phyloP scores from a whole-genome alignment of 2,329 filamentous ascomycete species.

The Rhinocladiella similis region DNA sequence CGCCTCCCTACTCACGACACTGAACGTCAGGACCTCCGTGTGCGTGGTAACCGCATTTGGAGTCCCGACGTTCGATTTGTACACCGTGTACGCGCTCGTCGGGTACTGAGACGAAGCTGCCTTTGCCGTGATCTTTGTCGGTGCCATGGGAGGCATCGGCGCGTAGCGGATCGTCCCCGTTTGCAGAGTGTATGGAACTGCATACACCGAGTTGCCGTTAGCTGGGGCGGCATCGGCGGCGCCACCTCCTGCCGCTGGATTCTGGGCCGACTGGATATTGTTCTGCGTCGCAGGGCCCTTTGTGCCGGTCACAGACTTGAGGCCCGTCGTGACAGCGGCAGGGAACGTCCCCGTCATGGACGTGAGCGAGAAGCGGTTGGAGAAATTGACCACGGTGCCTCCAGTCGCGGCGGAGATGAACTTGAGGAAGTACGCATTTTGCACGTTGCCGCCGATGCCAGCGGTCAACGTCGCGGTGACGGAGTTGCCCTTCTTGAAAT shows the following conservation, averaged over 20 bases:
- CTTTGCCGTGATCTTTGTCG: conserved; percentile 59
- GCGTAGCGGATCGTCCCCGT: conserved; percentile 60
- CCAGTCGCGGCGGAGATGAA: conserved; percentile 57
- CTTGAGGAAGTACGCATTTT: conserved; percentile 58
- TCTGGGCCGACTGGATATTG: conserved; percentile 30
- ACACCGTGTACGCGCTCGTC: conserved; percentile 54
- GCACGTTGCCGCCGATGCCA: conserved; percentile 44
- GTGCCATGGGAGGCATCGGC: conserved; percentile 60
- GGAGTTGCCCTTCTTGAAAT: conserved; percentile 42
- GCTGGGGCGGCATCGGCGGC: conserved; percentile 10
- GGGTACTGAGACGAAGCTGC: conserved; percentile 53
- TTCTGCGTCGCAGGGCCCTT: conserved; percentile 24
- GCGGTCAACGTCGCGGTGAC: conserved; percentile 48
- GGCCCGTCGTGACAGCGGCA: conserved; percentile 38
- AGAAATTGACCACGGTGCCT: conserved; percentile 61
- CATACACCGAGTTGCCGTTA: conserved; percentile 32
- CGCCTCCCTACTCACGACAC: conserved; percentile 55
- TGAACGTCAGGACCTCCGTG: conserved; percentile 53
- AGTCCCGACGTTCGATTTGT: conserved; percentile 43
- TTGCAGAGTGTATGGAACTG: conserved; percentile 57
- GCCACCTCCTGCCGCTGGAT: conserved; percentile 32
- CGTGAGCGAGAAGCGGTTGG: conserved; percentile 62
- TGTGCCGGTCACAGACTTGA: conserved; percentile 37
- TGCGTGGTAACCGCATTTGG: conserved; percentile 54
- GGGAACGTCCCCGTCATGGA: conserved; percentile 64